phyloP scores from a whole-genome alignment of 2,329 filamentous ascomycete species.

The Trichoderma atroviride region DNA sequence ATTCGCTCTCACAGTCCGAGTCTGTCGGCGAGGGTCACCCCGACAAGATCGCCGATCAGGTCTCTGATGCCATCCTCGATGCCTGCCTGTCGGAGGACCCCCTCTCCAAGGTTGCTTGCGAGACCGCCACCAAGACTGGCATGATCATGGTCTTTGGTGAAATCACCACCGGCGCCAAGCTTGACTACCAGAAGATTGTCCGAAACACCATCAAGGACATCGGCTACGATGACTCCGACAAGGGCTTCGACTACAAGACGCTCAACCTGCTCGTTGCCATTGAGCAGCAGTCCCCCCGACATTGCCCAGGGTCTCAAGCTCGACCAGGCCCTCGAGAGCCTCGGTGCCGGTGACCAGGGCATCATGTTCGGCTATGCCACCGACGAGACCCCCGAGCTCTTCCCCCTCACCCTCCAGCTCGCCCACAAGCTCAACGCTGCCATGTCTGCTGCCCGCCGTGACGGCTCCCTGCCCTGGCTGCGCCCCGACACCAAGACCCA shows the following conservation, averaged over 20 bases:
- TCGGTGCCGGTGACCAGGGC: conserved; percentile 98
- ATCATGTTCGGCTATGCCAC: conserved; percentile 99
- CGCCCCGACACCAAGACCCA: conserved; percentile 99
- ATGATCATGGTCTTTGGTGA: conserved; percentile 99
- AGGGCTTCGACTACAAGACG: conserved; percentile 99
- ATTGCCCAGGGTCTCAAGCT: conserved; percentile 99
- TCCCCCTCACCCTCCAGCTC: conserved; percentile 90
- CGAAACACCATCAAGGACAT: conserved; percentile 96
- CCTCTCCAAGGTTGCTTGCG: conserved; percentile 97
- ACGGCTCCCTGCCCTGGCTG: conserved; percentile 89
- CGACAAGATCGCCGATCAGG: conserved; percentile 98
- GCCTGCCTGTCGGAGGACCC: conserved; percentile 94
- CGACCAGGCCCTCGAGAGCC: conserved; percentile 94
- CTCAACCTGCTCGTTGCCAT: conserved; percentile 98
- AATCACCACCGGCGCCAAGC: conserved; percentile 92
- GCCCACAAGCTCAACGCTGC: conserved; percentile 96
- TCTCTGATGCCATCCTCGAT: conserved; percentile 98
- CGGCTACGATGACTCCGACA: conserved; percentile 93
- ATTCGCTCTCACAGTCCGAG: conserved; percentile 65
- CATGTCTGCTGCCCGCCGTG: conserved; percentile 86
- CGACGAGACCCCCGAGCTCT: conserved; percentile 96
- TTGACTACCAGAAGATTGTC: conserved; percentile 99
- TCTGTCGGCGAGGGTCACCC: conserved; percentile 89
- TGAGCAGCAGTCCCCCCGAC: conserved; percentile 96
- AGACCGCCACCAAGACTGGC: conserved; percentile 99